Evolutionary conservation across 208 protist species (phyloP).

Genomic region (Trypanosoma mega): DNA sequence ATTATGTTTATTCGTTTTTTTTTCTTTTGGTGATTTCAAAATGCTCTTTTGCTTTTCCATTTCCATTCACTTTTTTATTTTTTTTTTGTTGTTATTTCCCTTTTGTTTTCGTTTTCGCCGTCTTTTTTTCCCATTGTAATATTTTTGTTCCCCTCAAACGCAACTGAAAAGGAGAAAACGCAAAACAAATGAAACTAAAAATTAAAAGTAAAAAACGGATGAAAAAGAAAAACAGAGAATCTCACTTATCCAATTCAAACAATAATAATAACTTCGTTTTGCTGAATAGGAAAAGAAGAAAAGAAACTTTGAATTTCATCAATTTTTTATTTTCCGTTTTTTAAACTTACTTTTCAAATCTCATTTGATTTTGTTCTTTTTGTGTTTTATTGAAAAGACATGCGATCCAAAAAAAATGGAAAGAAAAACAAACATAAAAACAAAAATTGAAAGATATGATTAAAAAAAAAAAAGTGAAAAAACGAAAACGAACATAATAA

Average conservation of each 20-base stretch:
- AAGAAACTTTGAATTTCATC: no score
- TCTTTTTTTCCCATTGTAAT: neutral
- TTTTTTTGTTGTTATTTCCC: conserved; percentile 7
- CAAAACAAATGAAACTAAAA: neutral
- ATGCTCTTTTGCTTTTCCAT: neutral
- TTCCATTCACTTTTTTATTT: neutral
- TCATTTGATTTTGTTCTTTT: conserved; percentile 3
- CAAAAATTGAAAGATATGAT: neutral
- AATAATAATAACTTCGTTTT: no score
- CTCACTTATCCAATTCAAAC: no score
- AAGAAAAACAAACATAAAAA: conserved; percentile 2
- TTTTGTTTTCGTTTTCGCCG: neutral
- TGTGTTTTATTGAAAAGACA: neutral
- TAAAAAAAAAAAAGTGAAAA: neutral
- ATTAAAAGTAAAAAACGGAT: conserved; percentile 26
- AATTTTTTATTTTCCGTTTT: no score
- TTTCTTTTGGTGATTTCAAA: neutral
- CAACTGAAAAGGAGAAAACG: neutral
- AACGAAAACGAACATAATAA: neutral
- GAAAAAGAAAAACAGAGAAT: conserved; percentile 12
- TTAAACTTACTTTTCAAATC: no score
- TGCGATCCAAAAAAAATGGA: conserved; percentile 9
- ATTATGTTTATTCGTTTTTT: neutral
- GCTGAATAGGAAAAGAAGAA: no score
- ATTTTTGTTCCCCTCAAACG: neutral